Evolutionary conservation across 2,329 filamentous ascomycete species (phyloP).

Genomic region (Cordyceps cicadae): DNA sequence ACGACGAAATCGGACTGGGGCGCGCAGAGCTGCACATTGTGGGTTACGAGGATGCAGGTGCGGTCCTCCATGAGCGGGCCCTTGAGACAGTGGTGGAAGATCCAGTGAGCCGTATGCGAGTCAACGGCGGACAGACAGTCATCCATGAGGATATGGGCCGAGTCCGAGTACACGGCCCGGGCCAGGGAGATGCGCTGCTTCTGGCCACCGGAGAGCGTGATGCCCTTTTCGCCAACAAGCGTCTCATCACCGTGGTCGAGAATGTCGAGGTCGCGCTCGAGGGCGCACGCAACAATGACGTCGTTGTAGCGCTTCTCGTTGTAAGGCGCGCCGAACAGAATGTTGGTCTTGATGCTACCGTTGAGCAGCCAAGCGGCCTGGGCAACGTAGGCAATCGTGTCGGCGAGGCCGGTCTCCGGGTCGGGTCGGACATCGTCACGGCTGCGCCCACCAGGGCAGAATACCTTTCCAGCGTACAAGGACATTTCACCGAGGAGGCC

Average conservation of each 20-base stretch:
- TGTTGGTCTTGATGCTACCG: slow-evolving; percentile 91
- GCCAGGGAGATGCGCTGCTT: slow-evolving; percentile 96
- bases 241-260: slow-evolving; percentile 90
- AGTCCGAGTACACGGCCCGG: slow-evolving; percentile 94
- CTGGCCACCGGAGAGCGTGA: slow-evolving; percentile 91
- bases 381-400: slow-evolving; percentile 92
- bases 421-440: slow-evolving; percentile 78
- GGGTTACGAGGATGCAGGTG: slow-evolving; percentile 91
- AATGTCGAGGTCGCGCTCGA: slow-evolving; percentile 86
- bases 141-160: slow-evolving; percentile 81
- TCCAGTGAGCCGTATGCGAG: slow-evolving; percentile 96
- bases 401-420: slow-evolving; percentile 75
- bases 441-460: slow-evolving; percentile 75
- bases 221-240: slow-evolving; percentile 92
- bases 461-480: slow-evolving; percentile 68
- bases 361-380: slow-evolving; percentile 97
- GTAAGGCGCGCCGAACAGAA: slow-evolving; percentile 75
- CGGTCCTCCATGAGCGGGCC: slow-evolving; percentile 81
- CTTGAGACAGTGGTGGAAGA: slow-evolving; percentile 86
- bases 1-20: slow-evolving; percentile 75
- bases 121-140: slow-evolving; percentile 96
- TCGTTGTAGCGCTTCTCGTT: slow-evolving; percentile 77
- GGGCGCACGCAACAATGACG: slow-evolving; percentile 82
- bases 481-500: slow-evolving; percentile 96
- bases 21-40: slow-evolving; percentile 84